Percentiles rank a stretch among this genome's conserved stretches.
Evolutionary conservation across 129 eudicot species (phyloP).

Genomic region (Artemisia tridentata): DNA sequence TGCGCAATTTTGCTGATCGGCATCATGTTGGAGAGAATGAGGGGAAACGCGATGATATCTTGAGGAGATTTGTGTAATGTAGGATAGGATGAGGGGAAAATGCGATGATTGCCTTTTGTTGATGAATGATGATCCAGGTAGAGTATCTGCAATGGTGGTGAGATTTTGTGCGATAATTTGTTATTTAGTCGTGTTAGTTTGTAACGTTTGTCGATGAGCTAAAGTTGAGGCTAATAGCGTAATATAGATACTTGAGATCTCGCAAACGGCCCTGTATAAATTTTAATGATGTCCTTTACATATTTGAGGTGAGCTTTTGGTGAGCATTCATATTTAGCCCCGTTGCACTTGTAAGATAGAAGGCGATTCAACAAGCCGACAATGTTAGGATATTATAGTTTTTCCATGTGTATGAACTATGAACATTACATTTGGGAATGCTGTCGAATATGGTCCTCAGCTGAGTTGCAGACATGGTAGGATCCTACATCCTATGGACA

Average conservation of each 20-base stretch:
- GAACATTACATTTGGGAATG: conserved; percentile 2
- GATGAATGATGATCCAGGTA: conserved; percentile 3
- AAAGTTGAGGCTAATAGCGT: neutral
- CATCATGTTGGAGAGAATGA: neutral
- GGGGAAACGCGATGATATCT: neutral
- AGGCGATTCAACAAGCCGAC: no score
- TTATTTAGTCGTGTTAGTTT: neutral
- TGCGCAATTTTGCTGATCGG: neutral
- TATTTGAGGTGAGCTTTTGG: no score
- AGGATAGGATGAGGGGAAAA: conserved; percentile 8
- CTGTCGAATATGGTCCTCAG: neutral
- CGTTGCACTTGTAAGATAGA: no score
- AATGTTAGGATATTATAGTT: no score
- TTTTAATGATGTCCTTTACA: no score
- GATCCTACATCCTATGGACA: conserved; percentile 5
- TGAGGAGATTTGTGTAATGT: conserved; percentile 12
- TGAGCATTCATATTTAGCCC: no score
- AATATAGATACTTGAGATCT: no score
- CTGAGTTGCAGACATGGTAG: neutral
- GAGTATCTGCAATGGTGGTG: neutral
- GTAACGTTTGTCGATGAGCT: neutral
- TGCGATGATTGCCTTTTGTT: neutral
- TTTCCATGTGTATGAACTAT: neutral
- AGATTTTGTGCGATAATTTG: conserved; percentile 3
- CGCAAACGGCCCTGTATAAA: no score